phyloP scores from a whole-genome alignment of 768 basidiomycete genomes.

The Crassisporium funariophilum region DNA sequence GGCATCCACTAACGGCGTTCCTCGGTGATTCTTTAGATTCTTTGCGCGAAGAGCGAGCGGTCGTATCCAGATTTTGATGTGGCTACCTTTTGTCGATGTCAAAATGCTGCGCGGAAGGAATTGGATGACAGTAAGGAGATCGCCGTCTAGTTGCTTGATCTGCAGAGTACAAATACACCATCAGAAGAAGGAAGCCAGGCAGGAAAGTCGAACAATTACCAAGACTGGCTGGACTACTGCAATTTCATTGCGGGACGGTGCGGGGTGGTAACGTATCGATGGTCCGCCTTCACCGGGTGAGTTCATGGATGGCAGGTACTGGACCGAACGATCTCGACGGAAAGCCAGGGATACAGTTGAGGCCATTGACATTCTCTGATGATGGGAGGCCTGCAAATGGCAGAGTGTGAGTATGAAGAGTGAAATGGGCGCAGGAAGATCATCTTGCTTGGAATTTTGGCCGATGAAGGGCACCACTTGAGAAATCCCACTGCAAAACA shows the following conservation, averaged over 20 bases:
- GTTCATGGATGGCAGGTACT: slow-evolving; percentile 50
- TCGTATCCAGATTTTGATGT: slow-evolving; percentile 84
- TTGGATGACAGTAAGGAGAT: slow-evolving; percentile 71
- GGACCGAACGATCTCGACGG: slow-evolving; percentile 62
- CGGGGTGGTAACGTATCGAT: slow-evolving; percentile 73
- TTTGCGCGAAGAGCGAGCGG: slow-evolving; percentile 58
- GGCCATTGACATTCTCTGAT: slow-evolving; percentile 76
- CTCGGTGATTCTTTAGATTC: slow-evolving; percentile 26
- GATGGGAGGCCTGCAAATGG: slow-evolving; percentile 49
- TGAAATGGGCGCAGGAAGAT: background rate
- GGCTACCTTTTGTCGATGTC: slow-evolving; percentile 76
- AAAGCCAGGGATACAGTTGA: slow-evolving; percentile 76
- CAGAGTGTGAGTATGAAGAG: background rate
- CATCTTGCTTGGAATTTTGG: slow-evolving; percentile 67
- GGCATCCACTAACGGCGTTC: slow-evolving; percentile 21
- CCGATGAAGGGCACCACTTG: slow-evolving; percentile 85
- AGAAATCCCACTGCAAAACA: slow-evolving; percentile 84
- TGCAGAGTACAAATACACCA: slow-evolving; percentile 28
- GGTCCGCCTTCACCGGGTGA: slow-evolving; percentile 41
- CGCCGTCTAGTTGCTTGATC: slow-evolving; percentile 82
- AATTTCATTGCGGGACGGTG: slow-evolving; percentile 89
- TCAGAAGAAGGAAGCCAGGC: background rate
- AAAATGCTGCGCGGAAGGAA: slow-evolving; percentile 81
- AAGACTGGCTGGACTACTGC: slow-evolving; percentile 89
- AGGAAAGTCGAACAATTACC: slow-evolving; percentile 38